Evolutionary conservation across 1,139 yeast genomes (phyloP).

Genomic region (Blastobotrys arbuscula): DNA sequence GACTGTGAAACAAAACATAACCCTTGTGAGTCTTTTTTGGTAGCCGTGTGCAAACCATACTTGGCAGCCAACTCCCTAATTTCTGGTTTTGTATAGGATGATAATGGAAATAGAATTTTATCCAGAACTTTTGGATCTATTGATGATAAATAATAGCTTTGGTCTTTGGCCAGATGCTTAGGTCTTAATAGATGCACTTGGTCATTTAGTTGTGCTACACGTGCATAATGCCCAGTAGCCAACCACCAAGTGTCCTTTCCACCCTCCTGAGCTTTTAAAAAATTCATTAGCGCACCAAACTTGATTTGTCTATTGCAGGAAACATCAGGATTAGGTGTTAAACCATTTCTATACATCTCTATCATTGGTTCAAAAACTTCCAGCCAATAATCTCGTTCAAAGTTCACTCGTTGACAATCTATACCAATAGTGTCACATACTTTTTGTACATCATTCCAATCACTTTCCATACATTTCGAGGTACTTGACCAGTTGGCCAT

Average conservation of each 20-base stretch:
- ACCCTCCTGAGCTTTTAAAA: constrained; percentile 35
- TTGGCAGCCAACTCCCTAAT: constrained; percentile 60
- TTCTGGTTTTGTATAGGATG: constrained; percentile 67
- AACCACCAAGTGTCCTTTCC: constrained; percentile 57
- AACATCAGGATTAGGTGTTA: constrained; percentile 94
- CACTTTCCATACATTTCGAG: constrained; percentile 72
- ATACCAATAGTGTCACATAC: constrained; percentile 59
- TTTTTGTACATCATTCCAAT: constrained; percentile 76
- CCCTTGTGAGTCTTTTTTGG: constrained; percentile 91
- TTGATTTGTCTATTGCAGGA: constrained; percentile 80
- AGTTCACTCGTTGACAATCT: constrained; percentile 70
- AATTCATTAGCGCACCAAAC: constrained; percentile 68
- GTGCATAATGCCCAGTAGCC: constrained; percentile 90
- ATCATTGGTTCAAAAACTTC: constrained; percentile 93
- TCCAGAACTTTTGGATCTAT: constrained; percentile 46
- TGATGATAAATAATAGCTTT: constrained; percentile 81
- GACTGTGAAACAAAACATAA: constrained; percentile 81
- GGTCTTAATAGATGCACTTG: constrained; percentile 53
- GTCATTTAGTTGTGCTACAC: constrained; percentile 40
- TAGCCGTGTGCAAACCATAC: constrained; percentile 53
- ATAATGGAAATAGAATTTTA: constrained; percentile 68
- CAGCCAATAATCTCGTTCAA: constrained; percentile 88
- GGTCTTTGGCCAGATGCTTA: constrained; percentile 64
- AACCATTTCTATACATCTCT: constrained; percentile 58
- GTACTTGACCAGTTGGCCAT: constrained; percentile 90